Conservation (phyloP, 2,329 filamentous ascomycete genomes). For the Teratosphaeria gauchensis region DNA sequence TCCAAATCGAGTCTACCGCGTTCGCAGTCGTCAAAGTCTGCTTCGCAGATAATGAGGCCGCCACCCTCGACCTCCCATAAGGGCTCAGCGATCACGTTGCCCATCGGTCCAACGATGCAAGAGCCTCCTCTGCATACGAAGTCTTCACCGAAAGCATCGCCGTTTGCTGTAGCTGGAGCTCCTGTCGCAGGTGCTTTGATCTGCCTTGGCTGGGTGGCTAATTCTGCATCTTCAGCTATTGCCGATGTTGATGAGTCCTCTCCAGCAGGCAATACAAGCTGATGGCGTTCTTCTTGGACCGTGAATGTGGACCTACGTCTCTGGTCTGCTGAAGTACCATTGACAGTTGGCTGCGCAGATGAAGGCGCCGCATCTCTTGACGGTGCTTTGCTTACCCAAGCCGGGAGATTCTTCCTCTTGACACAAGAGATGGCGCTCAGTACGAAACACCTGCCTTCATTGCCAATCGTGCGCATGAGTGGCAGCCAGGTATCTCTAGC, state of each 20-base stretch:
- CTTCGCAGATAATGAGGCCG: slow-evolving; percentile 58
- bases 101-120: slow-evolving; percentile 68
- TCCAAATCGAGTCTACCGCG: slow-evolving; percentile 74
- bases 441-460: slow-evolving; percentile 78
- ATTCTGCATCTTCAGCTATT: slow-evolving; percentile 1
- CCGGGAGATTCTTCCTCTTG: slow-evolving; percentile 46
- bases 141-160: slow-evolving; percentile 27
- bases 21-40: slow-evolving; percentile 82
- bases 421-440: slow-evolving; percentile 79
- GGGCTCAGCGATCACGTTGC: slow-evolving; percentile 69
- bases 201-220: not conserved
- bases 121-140: slow-evolving; percentile 70
- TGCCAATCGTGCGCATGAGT: slow-evolving; percentile 71
- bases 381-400: slow-evolving; percentile 39
- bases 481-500: slow-evolving; percentile 70
- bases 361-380: not conserved
- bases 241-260: slow-evolving; percentile 2
- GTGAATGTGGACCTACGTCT: slow-evolving; percentile 32
- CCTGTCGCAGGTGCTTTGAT: slow-evolving; percentile 2
- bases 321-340: slow-evolving; percentile 1
- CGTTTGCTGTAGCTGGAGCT: slow-evolving; percentile 2
- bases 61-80: slow-evolving; percentile 68
- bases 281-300: slow-evolving; percentile 42
- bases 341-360: not conserved
- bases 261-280: slow-evolving; percentile 38